Evolutionary conservation across 2,329 filamentous ascomycete species (phyloP), one percentile per base, ranked within the genome.

Genomic region (Penicillium sp.): DNA sequence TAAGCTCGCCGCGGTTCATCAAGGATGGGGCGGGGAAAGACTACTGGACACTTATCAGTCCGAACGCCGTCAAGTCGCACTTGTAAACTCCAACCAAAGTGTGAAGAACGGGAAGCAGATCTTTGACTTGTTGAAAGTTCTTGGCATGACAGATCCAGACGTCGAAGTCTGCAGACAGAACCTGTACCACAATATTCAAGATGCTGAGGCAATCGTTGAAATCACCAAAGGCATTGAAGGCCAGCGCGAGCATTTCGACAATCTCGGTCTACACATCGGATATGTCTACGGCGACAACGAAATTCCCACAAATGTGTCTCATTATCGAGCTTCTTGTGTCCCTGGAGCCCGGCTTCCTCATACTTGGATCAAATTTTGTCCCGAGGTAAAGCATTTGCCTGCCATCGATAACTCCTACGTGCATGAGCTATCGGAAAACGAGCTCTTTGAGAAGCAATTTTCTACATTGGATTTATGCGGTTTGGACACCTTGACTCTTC

Each of bases 81-180:
- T 71, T 2, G 65, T 75, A 0, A 75, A 75, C 47, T 70, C 74
- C 0, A 58, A 66, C 3, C 75, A 78, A 49, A 76, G 73, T 49
- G 70, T 77, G 34, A 75, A 76, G 48, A 78, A 78, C 23, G 75
- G 75, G 2, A 65, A 69, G 39, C 63, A 73, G 39, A 76, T 78
- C 5, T 78, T 77, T 39, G 64, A 61, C 0, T 67, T 77, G 1
- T 59, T 77, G 15, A 74, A 75, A 39, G 65, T 66, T 0, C 49
- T 77, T 1, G 73, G 73, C 0, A 70, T 70, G 0, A 70, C 73
- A 0, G 60, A 67, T 41, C 31, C 33, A 34, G 51, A 60, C 18
- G 34, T 56, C 8, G 57, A 66, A 28, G 63, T 69, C 5, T 46
- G 56, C 9, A 59, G 69, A 36, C 53, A 54, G 29, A 71, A 67